Conservation (phyloP, 176 grass and related monocot genomes). For the Triticum dicoccoides region DNA sequence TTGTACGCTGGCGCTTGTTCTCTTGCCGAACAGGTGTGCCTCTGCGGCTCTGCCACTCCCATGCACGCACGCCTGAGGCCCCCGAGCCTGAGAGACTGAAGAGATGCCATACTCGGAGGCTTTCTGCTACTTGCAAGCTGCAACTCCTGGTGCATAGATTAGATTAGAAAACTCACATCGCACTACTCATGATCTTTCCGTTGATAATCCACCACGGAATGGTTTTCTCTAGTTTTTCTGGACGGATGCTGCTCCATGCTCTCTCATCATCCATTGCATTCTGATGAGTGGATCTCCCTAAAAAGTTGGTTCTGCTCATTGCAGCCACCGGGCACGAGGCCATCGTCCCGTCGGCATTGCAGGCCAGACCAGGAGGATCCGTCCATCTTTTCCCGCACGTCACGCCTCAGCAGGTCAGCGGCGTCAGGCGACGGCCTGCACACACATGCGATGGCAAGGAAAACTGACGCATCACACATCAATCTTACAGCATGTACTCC, state of each 20-base stretch:
- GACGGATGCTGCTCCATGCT: background rate
- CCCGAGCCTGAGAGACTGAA: background rate
- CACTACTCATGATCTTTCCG: background rate
- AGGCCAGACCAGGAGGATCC: conserved; percentile 1
- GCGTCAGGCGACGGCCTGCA: background rate
- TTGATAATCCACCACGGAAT: too few relatives aligned
- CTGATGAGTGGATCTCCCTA: background rate
- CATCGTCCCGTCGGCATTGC: conserved; percentile 8
- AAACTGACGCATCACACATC: conserved; percentile 35
- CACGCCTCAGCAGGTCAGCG: conserved; percentile 5
- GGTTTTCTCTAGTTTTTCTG: too few relatives aligned
- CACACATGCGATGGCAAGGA: background rate
- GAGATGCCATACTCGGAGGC: too few relatives aligned
- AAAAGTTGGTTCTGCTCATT: conserved; percentile 27
- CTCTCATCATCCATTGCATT: background rate
- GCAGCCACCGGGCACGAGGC: conserved; percentile 12
- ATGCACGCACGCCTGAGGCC: background rate
- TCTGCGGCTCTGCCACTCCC: background rate
- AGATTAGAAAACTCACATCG: background rate
- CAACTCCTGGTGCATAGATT: background rate
- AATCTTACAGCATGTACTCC: background rate
- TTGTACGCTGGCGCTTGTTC: conserved; percentile 37
- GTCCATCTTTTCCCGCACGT: conserved; percentile 16
- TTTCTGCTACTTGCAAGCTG: background rate
- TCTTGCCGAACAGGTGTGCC: background rate